These are phyloP conservation scores for Xylaria sp. DNA, from an alignment of 2,329 filamentous ascomycete genomes.

Conservation along the genomic window DNA sequence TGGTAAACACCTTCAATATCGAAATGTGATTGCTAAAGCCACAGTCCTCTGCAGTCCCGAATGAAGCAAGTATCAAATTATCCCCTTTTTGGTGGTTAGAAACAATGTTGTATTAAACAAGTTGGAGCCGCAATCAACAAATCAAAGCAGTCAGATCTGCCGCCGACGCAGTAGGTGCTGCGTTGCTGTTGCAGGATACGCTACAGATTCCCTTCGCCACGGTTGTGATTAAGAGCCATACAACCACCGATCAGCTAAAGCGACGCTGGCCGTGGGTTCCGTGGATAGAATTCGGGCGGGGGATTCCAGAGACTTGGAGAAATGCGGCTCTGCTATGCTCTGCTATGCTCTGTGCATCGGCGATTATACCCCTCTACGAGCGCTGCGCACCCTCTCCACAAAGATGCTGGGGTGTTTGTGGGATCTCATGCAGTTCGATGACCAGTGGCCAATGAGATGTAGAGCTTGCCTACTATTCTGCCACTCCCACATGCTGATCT, in stretches of 20 bases:
- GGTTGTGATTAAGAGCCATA: constrained; percentile 15
- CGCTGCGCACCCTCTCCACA: constrained; percentile 27
- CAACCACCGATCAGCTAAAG: constrained; percentile 16
- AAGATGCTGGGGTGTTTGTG: constrained; percentile 10
- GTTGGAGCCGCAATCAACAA: constrained; percentile 33
- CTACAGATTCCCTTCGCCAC: background rate
- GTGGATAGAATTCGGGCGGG: constrained; percentile 14
- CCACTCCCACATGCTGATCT: constrained; percentile 29
- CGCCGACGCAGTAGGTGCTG: constrained; percentile 7
- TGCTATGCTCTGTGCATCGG: background rate
- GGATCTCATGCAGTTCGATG: constrained; percentile 5
- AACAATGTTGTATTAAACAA: constrained; percentile 41
- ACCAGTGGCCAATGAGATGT: constrained; percentile 29
- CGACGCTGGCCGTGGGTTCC: constrained; percentile 21
- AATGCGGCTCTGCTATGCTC: constrained; percentile 34
- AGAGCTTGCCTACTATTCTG: constrained; percentile 19
- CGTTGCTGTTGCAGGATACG: constrained; percentile 23
- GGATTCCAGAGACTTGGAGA: constrained; percentile 19
- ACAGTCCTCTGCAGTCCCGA: constrained; percentile 69
- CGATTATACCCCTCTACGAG: constrained; percentile 26
- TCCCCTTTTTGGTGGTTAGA: constrained; percentile 28
- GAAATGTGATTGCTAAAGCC: constrained; percentile 74
- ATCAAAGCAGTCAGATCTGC: constrained; percentile 17
- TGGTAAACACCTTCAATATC: constrained; percentile 68
- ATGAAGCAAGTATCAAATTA: constrained; percentile 45